These are phyloP conservation scores for Tubosaeta sp. DNA, from an alignment of 768 basidiomycete genomes.

Conservation along the genomic window DNA sequence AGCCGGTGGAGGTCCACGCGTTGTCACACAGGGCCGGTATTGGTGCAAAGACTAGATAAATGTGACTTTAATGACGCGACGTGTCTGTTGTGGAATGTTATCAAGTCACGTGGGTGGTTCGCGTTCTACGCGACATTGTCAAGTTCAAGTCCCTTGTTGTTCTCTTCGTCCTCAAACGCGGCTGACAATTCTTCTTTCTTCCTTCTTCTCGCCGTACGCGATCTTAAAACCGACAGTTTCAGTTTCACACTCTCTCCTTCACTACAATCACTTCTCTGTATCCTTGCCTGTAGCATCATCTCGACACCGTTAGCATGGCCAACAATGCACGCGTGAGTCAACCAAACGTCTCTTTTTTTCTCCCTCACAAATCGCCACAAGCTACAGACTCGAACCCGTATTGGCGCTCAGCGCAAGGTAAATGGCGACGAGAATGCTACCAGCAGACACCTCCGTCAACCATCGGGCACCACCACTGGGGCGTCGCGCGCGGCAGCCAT, in stretches of 20 bases:
- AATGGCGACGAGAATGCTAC: slow-evolving; percentile 79
- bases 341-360: not conserved
- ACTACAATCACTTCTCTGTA: slow-evolving; percentile 28
- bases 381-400: slow-evolving; percentile 65
- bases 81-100: slow-evolving; percentile 35
- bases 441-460: slow-evolving; percentile 60
- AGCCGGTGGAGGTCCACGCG: slow-evolving; percentile 49
- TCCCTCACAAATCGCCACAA: slow-evolving; percentile 26
- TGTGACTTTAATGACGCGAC: slow-evolving; percentile 27
- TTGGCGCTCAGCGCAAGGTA: slow-evolving; percentile 57
- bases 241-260: slow-evolving; percentile 32
- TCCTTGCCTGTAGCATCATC: slow-evolving; percentile 24
- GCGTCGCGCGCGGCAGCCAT: slow-evolving; percentile 48
- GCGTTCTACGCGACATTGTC: slow-evolving; percentile 33
- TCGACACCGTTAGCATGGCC: slow-evolving; percentile 53
- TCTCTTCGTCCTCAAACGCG: slow-evolving; percentile 29
- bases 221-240: slow-evolving; percentile 23
- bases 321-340: slow-evolving; percentile 55
- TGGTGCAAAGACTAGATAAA: slow-evolving; percentile 29
- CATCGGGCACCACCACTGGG: slow-evolving; percentile 46
- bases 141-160: slow-evolving; percentile 19
- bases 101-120: slow-evolving; percentile 37
- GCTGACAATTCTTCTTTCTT: slow-evolving; percentile 32
- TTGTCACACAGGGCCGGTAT: slow-evolving; percentile 50
- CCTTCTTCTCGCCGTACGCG: slow-evolving; percentile 22